Base-by-base conservation (phyloP, 148 eudicot species). In the Rhododendron kiyosumense region DNA sequence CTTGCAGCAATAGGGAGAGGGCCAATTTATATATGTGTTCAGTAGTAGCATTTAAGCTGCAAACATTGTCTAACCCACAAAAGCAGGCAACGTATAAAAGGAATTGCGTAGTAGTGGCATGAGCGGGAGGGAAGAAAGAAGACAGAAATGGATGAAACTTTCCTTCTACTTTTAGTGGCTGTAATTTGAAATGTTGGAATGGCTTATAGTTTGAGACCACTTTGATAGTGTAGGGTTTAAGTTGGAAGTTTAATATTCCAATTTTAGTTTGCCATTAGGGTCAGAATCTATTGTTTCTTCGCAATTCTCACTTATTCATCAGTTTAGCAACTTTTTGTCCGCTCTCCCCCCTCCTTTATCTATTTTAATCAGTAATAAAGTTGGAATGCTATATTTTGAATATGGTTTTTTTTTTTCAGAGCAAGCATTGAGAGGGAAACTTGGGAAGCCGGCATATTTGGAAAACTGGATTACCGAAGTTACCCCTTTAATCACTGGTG, bases 381-480 rank as follows among this genome's bases (percentile, higher is more conserved):
- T 71, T 71, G 0, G 18, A 71, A 71, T 71, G 18, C 38, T 30
- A 30, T 30, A 38, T 30, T 32, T 59, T 13, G 20, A 30, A 30
- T 71, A 7, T 71, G 76, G 41, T 63, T 8, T 61, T 71, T n/a
- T 28, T 69, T 5, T 48, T 78, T 9, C 81, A 87, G 91, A 54
- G 38, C 48, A 57, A 83, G 87, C 81, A 49, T 17, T 81, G 52
- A 74, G 78, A 82, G 91, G 92, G 14, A 89, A 87, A 61, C 61
- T 87, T 49, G 93, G 94, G 71, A 87, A 89, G 73, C 84, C 81
- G 30, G 88, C 92, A 57, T 32, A 91, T 59, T 77, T 95, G 88
- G 91, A 90, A 84, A 86, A 93, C 63, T 97, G 99, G 99, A 59
- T 87, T 3, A 87, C 86, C 45, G 83, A 85, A 69, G 46, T 86